Percentiles rank a stretch among this genome's conserved stretches.
Evolutionary conservation across 805 yeast species (phyloP).

Genomic region (Starmerella floricola): DNA sequence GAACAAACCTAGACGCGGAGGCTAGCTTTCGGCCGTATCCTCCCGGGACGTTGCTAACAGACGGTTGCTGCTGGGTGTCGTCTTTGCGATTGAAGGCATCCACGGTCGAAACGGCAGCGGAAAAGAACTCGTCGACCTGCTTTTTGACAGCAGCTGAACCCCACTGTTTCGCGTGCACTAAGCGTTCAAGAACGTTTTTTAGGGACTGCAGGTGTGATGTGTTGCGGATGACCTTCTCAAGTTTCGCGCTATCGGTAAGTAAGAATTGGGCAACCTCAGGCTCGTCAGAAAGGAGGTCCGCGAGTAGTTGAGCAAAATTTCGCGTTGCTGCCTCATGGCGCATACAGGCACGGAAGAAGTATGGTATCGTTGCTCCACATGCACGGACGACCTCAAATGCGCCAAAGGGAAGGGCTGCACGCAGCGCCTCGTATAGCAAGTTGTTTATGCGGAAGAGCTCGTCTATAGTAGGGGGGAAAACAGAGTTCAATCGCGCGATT

Average conservation of each 20-base stretch:
- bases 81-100: slow-evolving; percentile 49
- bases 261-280: slow-evolving; percentile 31
- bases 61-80: slow-evolving; percentile 27
- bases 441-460: slow-evolving; percentile 86
- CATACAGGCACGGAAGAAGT: slow-evolving; percentile 84
- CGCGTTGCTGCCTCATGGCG: slow-evolving; percentile 88
- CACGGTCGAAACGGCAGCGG: slow-evolving; percentile 50
- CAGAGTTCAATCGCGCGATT: slow-evolving; percentile 54
- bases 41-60: not conserved
- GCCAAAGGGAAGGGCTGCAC: slow-evolving; percentile 55
- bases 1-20: slow-evolving; percentile 55
- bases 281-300: slow-evolving; percentile 29
- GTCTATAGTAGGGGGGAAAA: slow-evolving; percentile 92
- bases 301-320: slow-evolving; percentile 40
- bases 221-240: slow-evolving; percentile 53
- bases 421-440: slow-evolving; percentile 63
- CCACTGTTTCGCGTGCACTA: slow-evolving; percentile 43
- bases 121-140: slow-evolving; percentile 33
- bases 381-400: slow-evolving; percentile 66
- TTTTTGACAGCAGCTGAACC: slow-evolving; percentile 22
- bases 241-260: slow-evolving; percentile 23
- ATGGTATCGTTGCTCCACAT: slow-evolving; percentile 71
- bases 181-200: slow-evolving; percentile 53
- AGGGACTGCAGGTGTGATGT: slow-evolving; percentile 60
- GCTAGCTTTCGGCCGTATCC: slow-evolving; percentile 1